Conservation (phyloP, 176 grass and related monocot genomes). For the Microstegium vimineum region DNA sequence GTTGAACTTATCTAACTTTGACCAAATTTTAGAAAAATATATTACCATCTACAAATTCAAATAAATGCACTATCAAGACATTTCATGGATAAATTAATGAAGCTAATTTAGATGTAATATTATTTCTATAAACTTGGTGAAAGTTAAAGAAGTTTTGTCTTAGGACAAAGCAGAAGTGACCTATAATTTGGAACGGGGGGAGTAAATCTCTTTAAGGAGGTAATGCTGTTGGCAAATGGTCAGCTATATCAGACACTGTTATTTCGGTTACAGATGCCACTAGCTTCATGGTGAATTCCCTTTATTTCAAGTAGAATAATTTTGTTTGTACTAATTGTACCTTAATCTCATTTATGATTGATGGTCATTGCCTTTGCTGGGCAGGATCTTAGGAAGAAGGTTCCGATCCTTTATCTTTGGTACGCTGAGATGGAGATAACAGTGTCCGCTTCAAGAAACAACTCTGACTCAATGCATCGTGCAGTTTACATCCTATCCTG, state of each 20-base stretch:
- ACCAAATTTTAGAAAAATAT: neutral
- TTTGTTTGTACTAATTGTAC: neutral
- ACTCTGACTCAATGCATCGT: slow-evolving; percentile 54
- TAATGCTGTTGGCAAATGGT: neutral
- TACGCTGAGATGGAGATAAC: slow-evolving; percentile 80
- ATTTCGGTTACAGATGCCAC: neutral
- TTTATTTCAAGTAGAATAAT: slow-evolving; percentile 5
- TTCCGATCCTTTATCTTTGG: slow-evolving; percentile 78
- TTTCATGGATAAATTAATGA: neutral
- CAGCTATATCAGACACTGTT: neutral
- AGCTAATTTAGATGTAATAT: neutral
- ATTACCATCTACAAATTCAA: neutral
- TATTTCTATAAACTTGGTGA: neutral
- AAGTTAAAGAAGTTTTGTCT: neutral
- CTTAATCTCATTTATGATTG: neutral
- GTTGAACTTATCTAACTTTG: neutral
- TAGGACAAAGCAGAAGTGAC: neutral
- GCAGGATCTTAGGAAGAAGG: slow-evolving; percentile 71
- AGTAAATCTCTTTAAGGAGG: neutral
- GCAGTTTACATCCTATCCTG: slow-evolving; percentile 80
- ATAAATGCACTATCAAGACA: neutral
- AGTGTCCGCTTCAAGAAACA: slow-evolving; percentile 38
- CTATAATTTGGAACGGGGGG: neutral
- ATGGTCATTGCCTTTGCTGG: slow-evolving; percentile 20
- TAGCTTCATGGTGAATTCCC: neutral